Evolutionary conservation across 169 alveolate genomes (phyloP), one percentile per base, ranked within the genome.

Genomic region (Babesia microti): DNA sequence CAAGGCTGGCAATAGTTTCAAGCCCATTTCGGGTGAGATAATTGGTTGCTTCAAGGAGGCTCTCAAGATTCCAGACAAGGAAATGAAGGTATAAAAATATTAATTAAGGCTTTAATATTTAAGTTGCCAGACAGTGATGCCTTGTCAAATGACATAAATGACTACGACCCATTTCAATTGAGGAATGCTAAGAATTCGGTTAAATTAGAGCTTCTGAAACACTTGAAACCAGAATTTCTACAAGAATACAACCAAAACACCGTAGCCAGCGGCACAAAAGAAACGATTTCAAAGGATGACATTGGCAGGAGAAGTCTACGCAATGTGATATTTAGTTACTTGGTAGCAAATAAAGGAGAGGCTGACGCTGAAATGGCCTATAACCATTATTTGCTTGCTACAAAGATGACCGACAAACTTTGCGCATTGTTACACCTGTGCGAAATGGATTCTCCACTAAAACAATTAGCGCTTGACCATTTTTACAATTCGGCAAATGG

Each of bases 41-140:
- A 50, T 50, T 17, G 23, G 53, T 18, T 28, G 40, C 18, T 33
- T 70, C 2, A 50, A 46, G 34, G 35, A 65, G 27, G n/a, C 45
- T 23, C 27, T 65, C 7, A 22, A 54, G 55, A 26, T 52, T 0
- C 35, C 70, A 7, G 66, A 55, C 3, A 1, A 46, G 43, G 68
- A 54, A 28, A 32, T 54, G 32, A 49, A 41, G 34, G 71, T 54
- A 39, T n/a, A n/a, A n/a, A n/a, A n/a, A n/a, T n/a, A n/a, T n/a
- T n/a, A n/a, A n/a, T n/a, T n/a, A 65, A 65, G 76, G 76, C 70
- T 12, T 41, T 65, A 14, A 54, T 68, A 36, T 32, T 65, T 29
- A 48, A 36, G 43, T 23, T 65, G 47, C 76, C 76, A 3, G 76
- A 65, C 58, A 56, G 51, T 23, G 65, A 65, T 45, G 45, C 59